phyloP scores from a whole-genome alignment of 495 filamentous ascomycete genomes.

The Penicillium chermesinum region DNA sequence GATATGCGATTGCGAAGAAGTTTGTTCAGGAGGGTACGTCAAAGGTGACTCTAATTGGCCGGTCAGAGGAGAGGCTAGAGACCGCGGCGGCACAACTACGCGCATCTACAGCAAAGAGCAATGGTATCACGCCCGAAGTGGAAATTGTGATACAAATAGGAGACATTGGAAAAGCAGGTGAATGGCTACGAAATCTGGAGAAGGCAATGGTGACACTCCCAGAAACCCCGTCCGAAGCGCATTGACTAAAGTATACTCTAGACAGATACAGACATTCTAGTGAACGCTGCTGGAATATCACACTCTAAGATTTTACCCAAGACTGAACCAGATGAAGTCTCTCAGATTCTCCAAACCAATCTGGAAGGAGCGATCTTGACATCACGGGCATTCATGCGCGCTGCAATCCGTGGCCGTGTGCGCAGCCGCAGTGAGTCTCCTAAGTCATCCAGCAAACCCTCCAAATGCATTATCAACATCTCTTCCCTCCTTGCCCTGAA shows the following conservation, averaged over 20 bases:
- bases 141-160: conserved; percentile 37
- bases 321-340: conserved; percentile 34
- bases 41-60: conserved; percentile 51
- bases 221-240: background rate
- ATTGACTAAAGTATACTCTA: conserved; percentile 8
- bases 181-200: conserved; percentile 44
- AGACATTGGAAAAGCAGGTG: conserved; percentile 38
- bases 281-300: conserved; percentile 72
- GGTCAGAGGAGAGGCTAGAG: conserved; percentile 37
- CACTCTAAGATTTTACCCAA: conserved; percentile 53
- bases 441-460: conserved; percentile 7
- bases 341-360: conserved; percentile 58
- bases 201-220: conserved; percentile 32
- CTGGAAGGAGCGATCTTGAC: conserved; percentile 64
- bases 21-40: conserved; percentile 60
- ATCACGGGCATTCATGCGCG: conserved; percentile 51
- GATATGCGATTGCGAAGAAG: conserved; percentile 59
- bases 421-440: conserved; percentile 20
- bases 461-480: conserved; percentile 72
- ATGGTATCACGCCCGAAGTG: conserved; percentile 8
- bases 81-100: conserved; percentile 25
- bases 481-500: conserved; percentile 65
- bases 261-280: conserved; percentile 55
- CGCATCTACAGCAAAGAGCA: background rate
- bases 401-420: conserved; percentile 34